A percentile compares a stretch with the other conserved stretches of the same genome.
Conservation (phyloP, 106 monocot species). For the Allium sativum region DNA sequence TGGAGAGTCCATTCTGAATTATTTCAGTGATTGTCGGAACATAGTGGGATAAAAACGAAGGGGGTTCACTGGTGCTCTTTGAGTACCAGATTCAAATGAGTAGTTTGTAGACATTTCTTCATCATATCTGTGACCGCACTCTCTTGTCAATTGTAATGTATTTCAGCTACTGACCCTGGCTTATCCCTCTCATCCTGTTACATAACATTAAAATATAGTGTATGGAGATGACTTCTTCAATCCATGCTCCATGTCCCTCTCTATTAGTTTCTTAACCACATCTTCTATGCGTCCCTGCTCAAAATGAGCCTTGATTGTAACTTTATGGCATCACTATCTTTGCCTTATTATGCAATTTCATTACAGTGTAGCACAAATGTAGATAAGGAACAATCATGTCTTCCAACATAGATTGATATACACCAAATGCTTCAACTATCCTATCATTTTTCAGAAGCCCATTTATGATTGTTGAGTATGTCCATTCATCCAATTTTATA, state of each 20-base stretch:
- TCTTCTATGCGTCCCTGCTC: constrained; percentile 44
- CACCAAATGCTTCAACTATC: constrained; percentile 27
- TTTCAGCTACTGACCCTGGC: no score
- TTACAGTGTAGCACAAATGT: constrained; percentile 39
- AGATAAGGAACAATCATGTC: constrained; percentile 30
- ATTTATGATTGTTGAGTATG: constrained; percentile 51
- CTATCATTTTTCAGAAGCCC: constrained; percentile 27
- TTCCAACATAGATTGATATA: constrained; percentile 46
- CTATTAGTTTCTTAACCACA: constrained; percentile 38
- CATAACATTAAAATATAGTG: no score
- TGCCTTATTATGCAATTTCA: constrained; percentile 42
- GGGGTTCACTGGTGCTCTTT: no score
- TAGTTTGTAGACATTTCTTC: no score
- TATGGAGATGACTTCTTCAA: constrained; percentile 32
- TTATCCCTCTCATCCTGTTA: no score
- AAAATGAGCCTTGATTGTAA: constrained; percentile 28
- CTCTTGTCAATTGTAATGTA: no score
- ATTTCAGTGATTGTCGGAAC: no score
- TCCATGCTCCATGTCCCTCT: constrained; percentile 25
- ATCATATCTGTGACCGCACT: no score
- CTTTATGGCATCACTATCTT: constrained; percentile 40
- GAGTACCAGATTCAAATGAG: no score
- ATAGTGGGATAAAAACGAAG: no score
- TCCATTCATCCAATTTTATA: constrained; percentile 37
- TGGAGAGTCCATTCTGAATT: no score